Percentiles rank a stretch among this genome's conserved stretches.
Evolutionary conservation across 352 stramenopile genomes (phyloP).

Genomic region (Globisporangium recalcitrans): DNA sequence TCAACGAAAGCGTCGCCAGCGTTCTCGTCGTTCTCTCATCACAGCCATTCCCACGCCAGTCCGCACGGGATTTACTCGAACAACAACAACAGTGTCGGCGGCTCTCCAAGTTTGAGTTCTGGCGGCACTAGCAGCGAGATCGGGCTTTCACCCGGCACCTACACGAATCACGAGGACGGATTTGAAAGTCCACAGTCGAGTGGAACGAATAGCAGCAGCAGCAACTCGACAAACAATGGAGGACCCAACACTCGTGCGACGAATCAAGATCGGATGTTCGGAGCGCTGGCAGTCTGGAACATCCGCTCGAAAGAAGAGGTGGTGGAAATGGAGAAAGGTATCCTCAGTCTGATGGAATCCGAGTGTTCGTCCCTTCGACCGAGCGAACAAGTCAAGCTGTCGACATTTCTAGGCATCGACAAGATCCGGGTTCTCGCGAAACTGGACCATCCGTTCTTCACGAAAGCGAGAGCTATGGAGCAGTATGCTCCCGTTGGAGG

Average conservation of each 20-base stretch:
- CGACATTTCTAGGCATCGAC: slow-evolving; percentile 56
- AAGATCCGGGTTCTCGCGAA: slow-evolving; percentile 32
- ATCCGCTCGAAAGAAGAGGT: slow-evolving; percentile 54
- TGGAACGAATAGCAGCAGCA: background rate
- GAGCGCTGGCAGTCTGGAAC: slow-evolving; percentile 40
- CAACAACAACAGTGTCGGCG: slow-evolving; percentile 1
- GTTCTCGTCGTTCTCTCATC: slow-evolving; percentile 55
- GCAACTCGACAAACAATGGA: background rate
- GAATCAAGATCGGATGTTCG: slow-evolving; percentile 1
- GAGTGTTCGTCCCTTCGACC: slow-evolving; percentile 49
- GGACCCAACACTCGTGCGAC: background rate
- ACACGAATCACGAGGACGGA: background rate
- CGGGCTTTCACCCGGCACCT: background rate
- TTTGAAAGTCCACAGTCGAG: background rate
- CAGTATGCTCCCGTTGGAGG: slow-evolving; percentile 21
- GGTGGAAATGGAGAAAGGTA: slow-evolving; percentile 40
- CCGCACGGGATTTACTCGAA: slow-evolving; percentile 4
- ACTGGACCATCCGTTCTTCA: slow-evolving; percentile 35
- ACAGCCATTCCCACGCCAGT: slow-evolving; percentile 20
- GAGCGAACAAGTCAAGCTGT: slow-evolving; percentile 47
- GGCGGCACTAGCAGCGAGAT: slow-evolving; percentile 3
- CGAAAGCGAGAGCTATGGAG: slow-evolving; percentile 25
- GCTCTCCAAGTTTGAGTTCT: slow-evolving; percentile 14
- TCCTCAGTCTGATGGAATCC: slow-evolving; percentile 47
- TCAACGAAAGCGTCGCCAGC: slow-evolving; percentile 67